phyloP scores from a whole-genome alignment of 306 rosid genomes.

The Lithocarpus polystachyus region DNA sequence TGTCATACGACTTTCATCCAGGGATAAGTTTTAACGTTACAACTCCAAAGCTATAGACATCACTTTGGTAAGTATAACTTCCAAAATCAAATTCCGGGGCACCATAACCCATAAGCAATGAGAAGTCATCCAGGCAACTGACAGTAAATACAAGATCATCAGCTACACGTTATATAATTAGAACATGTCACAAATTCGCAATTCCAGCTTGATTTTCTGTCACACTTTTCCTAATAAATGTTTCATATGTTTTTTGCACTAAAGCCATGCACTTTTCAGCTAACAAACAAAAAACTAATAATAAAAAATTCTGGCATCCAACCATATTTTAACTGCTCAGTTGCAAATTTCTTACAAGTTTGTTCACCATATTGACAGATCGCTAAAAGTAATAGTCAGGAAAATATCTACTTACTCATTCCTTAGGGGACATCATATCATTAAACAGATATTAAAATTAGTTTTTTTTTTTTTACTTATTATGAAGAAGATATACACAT shows the following conservation, averaged over 20 bases:
- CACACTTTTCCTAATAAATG: neutral
- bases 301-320: too few relatives aligned
- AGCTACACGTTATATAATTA: constrained; percentile 1
- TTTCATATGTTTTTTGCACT: neutral
- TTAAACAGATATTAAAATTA: too few relatives aligned
- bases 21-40: constrained; percentile 87
- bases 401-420: neutral
- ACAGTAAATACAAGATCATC: constrained; percentile 19
- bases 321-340: too few relatives aligned
- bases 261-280: neutral
- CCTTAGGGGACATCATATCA: neutral
- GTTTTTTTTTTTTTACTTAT: too few relatives aligned
- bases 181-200: neutral
- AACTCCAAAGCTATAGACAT: constrained; percentile 76
- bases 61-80: constrained; percentile 68
- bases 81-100: constrained; percentile 83
- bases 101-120: constrained; percentile 54
- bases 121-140: constrained; percentile 66
- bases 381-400: neutral
- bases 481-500: too few relatives aligned
- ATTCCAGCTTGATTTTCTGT: neutral
- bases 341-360: neutral
- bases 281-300: neutral
- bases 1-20: constrained; percentile 71
- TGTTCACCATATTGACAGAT: neutral